Percentiles rank a stretch among this genome's conserved stretches.
Conservation (phyloP, 768 basidiomycete species). For the Lentinula aciculospora region DNA sequence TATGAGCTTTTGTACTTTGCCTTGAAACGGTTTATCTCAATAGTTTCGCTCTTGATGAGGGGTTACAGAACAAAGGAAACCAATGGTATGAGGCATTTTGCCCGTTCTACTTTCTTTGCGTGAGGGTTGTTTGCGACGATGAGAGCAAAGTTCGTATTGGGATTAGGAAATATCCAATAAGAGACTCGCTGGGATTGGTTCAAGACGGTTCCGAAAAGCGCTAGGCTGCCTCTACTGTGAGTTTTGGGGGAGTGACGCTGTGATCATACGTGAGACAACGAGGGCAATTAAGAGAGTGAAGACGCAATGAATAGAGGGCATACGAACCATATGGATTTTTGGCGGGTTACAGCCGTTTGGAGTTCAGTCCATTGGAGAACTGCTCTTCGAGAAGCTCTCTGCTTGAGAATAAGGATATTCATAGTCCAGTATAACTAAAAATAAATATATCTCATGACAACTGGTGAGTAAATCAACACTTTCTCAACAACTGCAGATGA, state of each 20-base stretch:
- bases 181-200: neutral
- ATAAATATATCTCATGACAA: conserved; percentile 1
- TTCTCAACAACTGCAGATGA: neutral
- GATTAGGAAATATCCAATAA: neutral
- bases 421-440: neutral
- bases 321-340: neutral
- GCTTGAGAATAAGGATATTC: conserved; percentile 3
- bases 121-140: conserved; percentile 1
- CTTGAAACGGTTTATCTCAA: neutral
- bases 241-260: neutral
- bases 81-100: conserved; percentile 6
- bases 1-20: neutral
- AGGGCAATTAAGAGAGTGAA: neutral
- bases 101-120: neutral
- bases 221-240: neutral
- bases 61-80: neutral
- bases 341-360: neutral
- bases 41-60: neutral
- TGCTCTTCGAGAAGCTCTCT: neutral
- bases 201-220: neutral
- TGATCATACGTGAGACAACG: neutral
- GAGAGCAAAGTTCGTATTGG: conserved; percentile 2
- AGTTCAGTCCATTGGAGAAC: neutral
- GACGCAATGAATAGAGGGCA: neutral
- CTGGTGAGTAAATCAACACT: neutral